A percentile compares a stretch with the other conserved stretches of the same genome.
Conservation (phyloP, 805 yeast species). For the Komagataella ulmi region DNA sequence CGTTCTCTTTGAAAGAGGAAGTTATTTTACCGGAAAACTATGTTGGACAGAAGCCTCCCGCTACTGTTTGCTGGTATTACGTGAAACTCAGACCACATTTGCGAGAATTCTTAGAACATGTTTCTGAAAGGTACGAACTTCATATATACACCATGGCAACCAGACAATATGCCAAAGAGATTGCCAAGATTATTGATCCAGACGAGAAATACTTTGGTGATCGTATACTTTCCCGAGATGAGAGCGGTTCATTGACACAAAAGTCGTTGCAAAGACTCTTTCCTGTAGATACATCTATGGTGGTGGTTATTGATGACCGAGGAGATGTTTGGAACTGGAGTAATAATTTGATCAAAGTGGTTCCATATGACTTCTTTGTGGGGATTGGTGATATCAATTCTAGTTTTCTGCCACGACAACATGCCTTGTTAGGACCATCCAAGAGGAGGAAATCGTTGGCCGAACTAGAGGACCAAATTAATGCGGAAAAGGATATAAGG, state of each 20-base stretch:
- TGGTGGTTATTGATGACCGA: constrained; percentile 89
- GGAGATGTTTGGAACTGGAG: constrained; percentile 99
- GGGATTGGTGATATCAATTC: constrained; percentile 97
- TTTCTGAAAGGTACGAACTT: constrained; percentile 63
- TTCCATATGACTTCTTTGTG: constrained; percentile 91
- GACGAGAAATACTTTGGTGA: constrained; percentile 79
- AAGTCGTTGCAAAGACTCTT: constrained; percentile 79
- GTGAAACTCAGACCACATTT: constrained; percentile 89
- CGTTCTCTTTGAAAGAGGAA: constrained; percentile 72
- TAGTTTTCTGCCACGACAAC: constrained; percentile 77
- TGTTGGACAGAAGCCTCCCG: constrained; percentile 46
- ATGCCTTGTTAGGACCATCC: constrained; percentile 43
- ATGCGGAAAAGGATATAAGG: constrained; percentile 9
- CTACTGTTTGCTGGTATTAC: constrained; percentile 71
- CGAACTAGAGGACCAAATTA: constrained; percentile 32
- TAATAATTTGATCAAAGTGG: constrained; percentile 77
- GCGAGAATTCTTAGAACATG: constrained; percentile 50
- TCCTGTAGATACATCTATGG: constrained; percentile 95
- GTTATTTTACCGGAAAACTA: constrained; percentile 42
- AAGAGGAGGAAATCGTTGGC: constrained; percentile 46
- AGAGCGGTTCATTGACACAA: constrained; percentile 84
- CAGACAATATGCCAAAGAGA: constrained; percentile 78
- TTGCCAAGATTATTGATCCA: constrained; percentile 88
- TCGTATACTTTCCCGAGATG: constrained; percentile 84
- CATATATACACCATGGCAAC: constrained; percentile 99